Conservation (phyloP, 192 early-diverging fungal genomes). For the Dissophora ornata region DNA sequence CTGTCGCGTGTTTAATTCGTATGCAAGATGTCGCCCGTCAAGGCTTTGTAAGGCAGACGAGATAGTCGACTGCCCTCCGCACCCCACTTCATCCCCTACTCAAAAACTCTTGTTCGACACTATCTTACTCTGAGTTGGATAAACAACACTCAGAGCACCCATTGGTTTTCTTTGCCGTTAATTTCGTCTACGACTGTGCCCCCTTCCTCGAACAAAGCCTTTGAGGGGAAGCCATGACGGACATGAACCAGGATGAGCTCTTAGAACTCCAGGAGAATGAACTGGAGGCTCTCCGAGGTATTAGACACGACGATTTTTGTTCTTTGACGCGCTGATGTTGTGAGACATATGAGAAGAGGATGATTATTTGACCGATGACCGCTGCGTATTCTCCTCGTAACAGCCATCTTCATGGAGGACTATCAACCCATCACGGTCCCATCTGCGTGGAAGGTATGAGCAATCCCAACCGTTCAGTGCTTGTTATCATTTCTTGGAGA, state of each 20-base stretch:
- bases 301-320: no score
- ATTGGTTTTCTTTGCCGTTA: conserved; percentile 5
- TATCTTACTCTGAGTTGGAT: conserved; percentile 23
- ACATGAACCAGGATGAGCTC: conserved; percentile 61
- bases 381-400: not conserved
- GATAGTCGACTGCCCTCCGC: not conserved
- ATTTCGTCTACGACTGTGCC: not conserved
- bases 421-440: conserved; percentile 58
- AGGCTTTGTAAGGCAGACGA: conserved; percentile 19
- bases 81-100: not conserved
- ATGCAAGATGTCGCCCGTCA: conserved; percentile 25
- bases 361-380: not conserved
- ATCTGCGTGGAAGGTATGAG: conserved; percentile 69
- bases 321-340: no score
- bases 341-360: no score
- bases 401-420: conserved; percentile 74
- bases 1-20: not conserved
- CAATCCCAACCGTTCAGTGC: no score
- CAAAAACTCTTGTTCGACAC: not conserved
- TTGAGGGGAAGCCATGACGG: conserved; percentile 21
- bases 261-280: conserved; percentile 76
- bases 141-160: conserved; percentile 25
- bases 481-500: not conserved
- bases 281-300: conserved; percentile 72
- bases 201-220: not conserved